Base-by-base conservation (phyloP, 805 yeast species). In the Saccharomyces paradoxus region DNA sequence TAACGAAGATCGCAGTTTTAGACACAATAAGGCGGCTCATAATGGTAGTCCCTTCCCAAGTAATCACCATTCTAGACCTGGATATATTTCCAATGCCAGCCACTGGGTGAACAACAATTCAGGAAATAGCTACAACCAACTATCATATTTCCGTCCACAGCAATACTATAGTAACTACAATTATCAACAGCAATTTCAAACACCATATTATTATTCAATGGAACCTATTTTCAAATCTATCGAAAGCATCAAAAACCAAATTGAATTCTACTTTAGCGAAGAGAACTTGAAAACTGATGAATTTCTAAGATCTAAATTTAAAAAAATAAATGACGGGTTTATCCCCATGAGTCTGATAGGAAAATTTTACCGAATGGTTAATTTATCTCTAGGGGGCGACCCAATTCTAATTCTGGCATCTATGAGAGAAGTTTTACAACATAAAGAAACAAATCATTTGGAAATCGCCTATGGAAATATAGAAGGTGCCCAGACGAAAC, bases 271-370 rank as follows among this genome's bases (percentile, higher is more conserved):
- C 71, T 86, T 89, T 73, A 83, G 91, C 24, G 75, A 83, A 51
- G 92, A 87, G 60, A 89, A 89, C 71, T 77, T 89, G 71, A 76
- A 86, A 63, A 86, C 87, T 72, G 97, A 89, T 72, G 73, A 85
- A 52, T 89, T 71, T 67, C 76, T 89, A 70, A 51, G 46, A 21
- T 46, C 48, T 14, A 41, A 47, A 27, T 50, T 55, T 7, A 46
- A 49, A n/a, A 50, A 50, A 95, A 81, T 84, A 70, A 63, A 78
- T 49, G 77, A 81, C 56, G 97, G 97, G 27, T 84, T 84, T 77
- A 78, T 90, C 53, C 81, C 84, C 32, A 70, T 89, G 55, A 65
- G 70, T 5, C 77, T 81, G 54, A 77, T 89, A 59, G 82, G 89
- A 56, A 74, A 77, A 56, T 90, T 90, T 71, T 82, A 86, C 74